Conservation (phyloP, 31 red algal genomes). For the Odonthalia washingtoniensis region DNA sequence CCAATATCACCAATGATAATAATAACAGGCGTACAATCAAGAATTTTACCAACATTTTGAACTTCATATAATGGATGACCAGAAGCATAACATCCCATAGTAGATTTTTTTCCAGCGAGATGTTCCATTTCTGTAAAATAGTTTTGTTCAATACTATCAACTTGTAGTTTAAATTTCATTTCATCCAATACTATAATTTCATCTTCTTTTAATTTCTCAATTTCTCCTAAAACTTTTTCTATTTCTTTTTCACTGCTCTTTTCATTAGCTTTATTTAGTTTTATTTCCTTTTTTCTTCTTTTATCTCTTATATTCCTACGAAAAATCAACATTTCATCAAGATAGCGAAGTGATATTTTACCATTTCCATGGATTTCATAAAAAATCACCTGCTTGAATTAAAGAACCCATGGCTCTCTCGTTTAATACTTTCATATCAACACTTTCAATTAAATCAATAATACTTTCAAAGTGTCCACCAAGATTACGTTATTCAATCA, state of each 20-base stretch:
- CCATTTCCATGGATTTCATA: conserved; percentile 81
- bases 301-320: conserved; percentile 62
- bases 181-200: conserved; percentile 73
- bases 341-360: conserved; percentile 56
- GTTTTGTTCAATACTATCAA: conserved; percentile 16
- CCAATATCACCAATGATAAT: conserved; percentile 40
- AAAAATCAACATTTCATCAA: conserved; percentile 58
- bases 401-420: conserved; percentile 78
- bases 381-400: conserved; percentile 78
- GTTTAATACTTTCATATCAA: conserved; percentile 72
- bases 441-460: conserved; percentile 74
- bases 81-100: conserved; percentile 81
- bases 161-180: conserved; percentile 41
- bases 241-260: background rate
- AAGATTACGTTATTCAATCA: too few species aligned
- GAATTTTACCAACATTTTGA: conserved; percentile 27
- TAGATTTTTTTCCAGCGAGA: conserved; percentile 64
- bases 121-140: conserved; percentile 65
- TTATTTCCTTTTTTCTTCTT: conserved; percentile 47
- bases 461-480: too few species aligned
- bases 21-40: conserved; percentile 53
- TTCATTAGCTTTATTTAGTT: background rate
- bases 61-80: conserved; percentile 74
- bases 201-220: background rate
- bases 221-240: background rate